Percentiles rank a stretch among this genome's conserved stretches.
These are phyloP conservation scores for Xylogone sp. DNA, from an alignment of 2,329 filamentous ascomycete species.

Conservation along the genomic window DNA sequence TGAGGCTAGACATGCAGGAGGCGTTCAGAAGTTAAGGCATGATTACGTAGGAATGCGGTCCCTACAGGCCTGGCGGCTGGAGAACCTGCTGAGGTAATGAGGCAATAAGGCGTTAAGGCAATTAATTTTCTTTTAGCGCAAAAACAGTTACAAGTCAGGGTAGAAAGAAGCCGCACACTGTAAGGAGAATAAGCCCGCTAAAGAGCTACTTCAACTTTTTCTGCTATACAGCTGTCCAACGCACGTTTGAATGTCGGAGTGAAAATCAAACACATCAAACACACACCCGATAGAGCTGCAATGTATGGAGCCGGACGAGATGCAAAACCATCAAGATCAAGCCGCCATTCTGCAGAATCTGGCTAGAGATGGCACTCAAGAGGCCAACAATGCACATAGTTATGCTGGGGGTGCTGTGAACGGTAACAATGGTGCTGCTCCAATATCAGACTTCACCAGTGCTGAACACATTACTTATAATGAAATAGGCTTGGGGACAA, in stretches of 20 bases:
- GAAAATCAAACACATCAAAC: neutral
- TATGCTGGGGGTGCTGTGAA: constrained; percentile 3
- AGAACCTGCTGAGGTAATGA: neutral
- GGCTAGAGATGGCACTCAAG: constrained; percentile 4
- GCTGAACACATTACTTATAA: neutral
- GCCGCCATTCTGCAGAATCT: constrained; percentile 8
- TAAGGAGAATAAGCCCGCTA: too few species aligned
- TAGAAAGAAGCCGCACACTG: too few species aligned
- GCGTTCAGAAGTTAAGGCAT: neutral
- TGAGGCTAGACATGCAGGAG: neutral
- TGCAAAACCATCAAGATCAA: constrained; percentile 7
- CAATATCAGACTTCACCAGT: constrained; percentile 3
- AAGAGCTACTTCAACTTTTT: too few species aligned
- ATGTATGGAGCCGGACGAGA: constrained; percentile 5
- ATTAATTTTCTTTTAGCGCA: neutral
- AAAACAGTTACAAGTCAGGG: neutral
- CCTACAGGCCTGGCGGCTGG: neutral
- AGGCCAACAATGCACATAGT: constrained; percentile 4
- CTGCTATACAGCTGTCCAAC: too few species aligned
- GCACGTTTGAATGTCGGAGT: neutral
- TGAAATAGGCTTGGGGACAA: neutral
- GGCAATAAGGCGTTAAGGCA: neutral
- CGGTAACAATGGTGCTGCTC: constrained; percentile 3
- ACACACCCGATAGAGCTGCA: constrained; percentile 1
- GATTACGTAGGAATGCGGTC: neutral